Evolutionary conservation across 1,284 basidiomycete genomes (phyloP), one percentile per base, ranked within the genome.

Genomic region (Melanopsichium pennsylvanicum): DNA sequence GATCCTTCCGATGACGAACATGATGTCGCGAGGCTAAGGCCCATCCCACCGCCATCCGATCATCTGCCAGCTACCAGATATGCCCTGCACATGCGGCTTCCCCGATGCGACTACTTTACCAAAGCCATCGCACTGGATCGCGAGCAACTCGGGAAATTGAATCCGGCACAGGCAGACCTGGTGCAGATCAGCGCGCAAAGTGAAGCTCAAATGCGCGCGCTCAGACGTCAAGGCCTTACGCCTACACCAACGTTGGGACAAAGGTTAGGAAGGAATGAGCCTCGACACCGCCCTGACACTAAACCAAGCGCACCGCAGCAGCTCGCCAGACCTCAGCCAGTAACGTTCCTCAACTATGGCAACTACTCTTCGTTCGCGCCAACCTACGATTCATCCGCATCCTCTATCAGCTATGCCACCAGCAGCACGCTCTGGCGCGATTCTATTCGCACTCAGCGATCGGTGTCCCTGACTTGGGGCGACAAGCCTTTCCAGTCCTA

Each of bases 81-180:
- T 38, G 76, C 76, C 11, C 50, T 80, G 52, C 78, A 80, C 39
- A 80, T 79, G 75, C 70, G 58, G 11, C 61, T 80, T 16, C 73
- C 78, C 5, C 47, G 55, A 13, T 73, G 76, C 22, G 76, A 80
- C 48, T 80, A 76, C 42, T 80, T 77, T 49, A 72, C 78, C 27
- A 75, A 70, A 36, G 75, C 76, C n/a, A 57, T 69, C 31, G 19
- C 48, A 4, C 60, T 78, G 10, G 42, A 46, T 19, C 44, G 43
- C 5, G 35, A 26, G 2, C 41, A 67, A 34, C 51, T 63, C 19
- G 32, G 18, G 5, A 19, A 58, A n/a, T 35, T 78, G 12, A 61
- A 75, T 25, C 39, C 75, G 3, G 76, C 73, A 9, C 51, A 61
- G 18, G 76, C 76, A 6, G 70, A 78, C 21, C 41, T 76, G 5